Evolutionary conservation across 805 yeast species (phyloP).

Genomic region (Saturnispora silvae): DNA sequence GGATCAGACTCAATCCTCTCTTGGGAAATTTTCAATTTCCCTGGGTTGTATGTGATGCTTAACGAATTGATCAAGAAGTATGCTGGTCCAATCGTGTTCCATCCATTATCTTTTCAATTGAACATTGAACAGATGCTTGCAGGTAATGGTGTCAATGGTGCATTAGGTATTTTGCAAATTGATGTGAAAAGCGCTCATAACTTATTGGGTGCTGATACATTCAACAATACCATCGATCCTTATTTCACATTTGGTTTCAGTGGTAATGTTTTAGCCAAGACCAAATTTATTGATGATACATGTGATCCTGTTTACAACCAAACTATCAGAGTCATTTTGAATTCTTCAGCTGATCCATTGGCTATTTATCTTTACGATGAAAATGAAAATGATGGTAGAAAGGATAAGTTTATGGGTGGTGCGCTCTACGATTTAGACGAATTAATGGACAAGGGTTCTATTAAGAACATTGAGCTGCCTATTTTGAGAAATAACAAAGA

Average conservation of each 20-base stretch:
- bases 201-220: slow-evolving; percentile 56
- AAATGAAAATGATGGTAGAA: slow-evolving; percentile 48
- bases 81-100: slow-evolving; percentile 77
- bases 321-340: slow-evolving; percentile 56
- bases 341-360: slow-evolving; percentile 74
- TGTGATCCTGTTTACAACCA: slow-evolving; percentile 77
- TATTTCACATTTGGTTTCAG: slow-evolving; percentile 64
- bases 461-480: slow-evolving; percentile 39
- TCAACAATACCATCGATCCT: slow-evolving; percentile 83
- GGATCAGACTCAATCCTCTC: slow-evolving; percentile 77
- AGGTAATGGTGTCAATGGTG: slow-evolving; percentile 67
- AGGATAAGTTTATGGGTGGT: slow-evolving; percentile 74
- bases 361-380: slow-evolving; percentile 62
- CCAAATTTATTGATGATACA: slow-evolving; percentile 60
- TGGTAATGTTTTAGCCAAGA: slow-evolving; percentile 50
- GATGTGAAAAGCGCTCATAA: slow-evolving; percentile 56
- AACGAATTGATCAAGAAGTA: slow-evolving; percentile 79
- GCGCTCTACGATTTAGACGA: slow-evolving; percentile 63
- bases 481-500: slow-evolving; percentile 75
- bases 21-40: slow-evolving; percentile 78
- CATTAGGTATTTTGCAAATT: slow-evolving; percentile 78
- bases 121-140: slow-evolving; percentile 85
- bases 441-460: slow-evolving; percentile 42
- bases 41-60: slow-evolving; percentile 77
- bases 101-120: slow-evolving; percentile 88